Base-by-base conservation (phyloP, 495 filamentous ascomycete genomes). In the Podospora fimiseda region DNA sequence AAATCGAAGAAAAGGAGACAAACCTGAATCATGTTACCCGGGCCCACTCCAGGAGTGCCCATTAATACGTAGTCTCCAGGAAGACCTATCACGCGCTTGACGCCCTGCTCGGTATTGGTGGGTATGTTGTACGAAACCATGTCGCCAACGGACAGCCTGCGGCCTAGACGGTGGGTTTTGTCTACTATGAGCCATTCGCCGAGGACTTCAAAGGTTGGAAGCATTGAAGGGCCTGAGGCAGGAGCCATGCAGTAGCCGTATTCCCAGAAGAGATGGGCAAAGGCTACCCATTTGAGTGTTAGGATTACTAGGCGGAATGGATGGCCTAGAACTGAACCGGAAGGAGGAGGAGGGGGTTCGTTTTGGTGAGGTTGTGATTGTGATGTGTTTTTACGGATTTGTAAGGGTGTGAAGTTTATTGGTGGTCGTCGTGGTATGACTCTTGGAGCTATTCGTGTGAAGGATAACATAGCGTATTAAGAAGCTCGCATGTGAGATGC, bases 41-140 rank as follows among this genome's bases (percentile, higher is more conserved):
- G 55, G 57, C 2, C 38, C 43, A 13, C 49, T 1, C 63, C 67
- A 62, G 82, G 81, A 30, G 80, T 78, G 68, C 89, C 81, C 53
- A 78, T 73, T 55, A 88, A 70, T 27, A 96, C 90, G 71, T 93
- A 96, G 71, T 98, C 93, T 13, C 93, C 93, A 11, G 82, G 82
- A 79, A 96, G 71, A 2, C 91, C 93, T 22, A 96, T 58, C 18
- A 97, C 83, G 52, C 93, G 74, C 75, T 98, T 98, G 9, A 86
- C 72, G 13, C 76, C 87, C 44, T 80, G 67, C 21, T 77, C 73
- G n/a, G 78, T 78, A 44, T 85, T 80, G 33, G 80, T 72, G 9
- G 92, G 91, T 60, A 90, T 87, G 20, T 77, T 70, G 68, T 86
- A 94, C 36, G 76, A 76, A 50, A 97, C 83, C 14, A 96, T 85